phyloP scores from a whole-genome alignment of 2,329 filamentous ascomycete genomes.

The Dactylellina parvicollis region DNA sequence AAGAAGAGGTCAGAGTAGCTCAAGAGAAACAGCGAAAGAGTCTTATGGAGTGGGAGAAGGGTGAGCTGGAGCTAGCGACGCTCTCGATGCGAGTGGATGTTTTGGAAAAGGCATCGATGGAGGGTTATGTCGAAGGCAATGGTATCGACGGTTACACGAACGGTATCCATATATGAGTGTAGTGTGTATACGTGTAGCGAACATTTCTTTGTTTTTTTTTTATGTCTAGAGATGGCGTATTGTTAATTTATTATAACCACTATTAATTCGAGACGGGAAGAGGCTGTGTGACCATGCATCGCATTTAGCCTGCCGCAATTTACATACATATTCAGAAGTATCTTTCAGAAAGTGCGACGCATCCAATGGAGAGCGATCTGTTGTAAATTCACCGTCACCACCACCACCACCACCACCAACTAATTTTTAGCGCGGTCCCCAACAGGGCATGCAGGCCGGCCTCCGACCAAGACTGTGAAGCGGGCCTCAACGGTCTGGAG shows the following conservation, averaged over 20 bases:
- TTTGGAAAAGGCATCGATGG: conserved; percentile 53
- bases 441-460: conserved; percentile 40
- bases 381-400: not conserved
- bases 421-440: conserved; percentile 27
- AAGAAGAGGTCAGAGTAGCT: conserved; percentile 56
- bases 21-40: conserved; percentile 58
- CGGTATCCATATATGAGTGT: conserved; percentile 29
- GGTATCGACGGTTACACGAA: conserved; percentile 40
- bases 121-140: conserved; percentile 36
- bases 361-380: not conserved
- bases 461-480: too few species aligned
- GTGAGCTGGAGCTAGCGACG: conserved; percentile 56
- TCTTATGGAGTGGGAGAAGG: conserved; percentile 57
- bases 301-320: too few species aligned
- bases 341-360: too few species aligned
- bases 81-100: conserved; percentile 56
- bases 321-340: too few species aligned
- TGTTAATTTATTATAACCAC: not conserved
- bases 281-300: not conserved
- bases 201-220: not conserved
- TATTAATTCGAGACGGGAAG: not conserved
- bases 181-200: too few species aligned
- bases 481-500: too few species aligned
- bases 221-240: not conserved
- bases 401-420: conserved; percentile 6